A percentile compares a stretch with the other conserved stretches of the same genome.
Evolutionary conservation across 2,329 filamentous ascomycete genomes (phyloP).

Genomic region (Alternaria infectoria): DNA sequence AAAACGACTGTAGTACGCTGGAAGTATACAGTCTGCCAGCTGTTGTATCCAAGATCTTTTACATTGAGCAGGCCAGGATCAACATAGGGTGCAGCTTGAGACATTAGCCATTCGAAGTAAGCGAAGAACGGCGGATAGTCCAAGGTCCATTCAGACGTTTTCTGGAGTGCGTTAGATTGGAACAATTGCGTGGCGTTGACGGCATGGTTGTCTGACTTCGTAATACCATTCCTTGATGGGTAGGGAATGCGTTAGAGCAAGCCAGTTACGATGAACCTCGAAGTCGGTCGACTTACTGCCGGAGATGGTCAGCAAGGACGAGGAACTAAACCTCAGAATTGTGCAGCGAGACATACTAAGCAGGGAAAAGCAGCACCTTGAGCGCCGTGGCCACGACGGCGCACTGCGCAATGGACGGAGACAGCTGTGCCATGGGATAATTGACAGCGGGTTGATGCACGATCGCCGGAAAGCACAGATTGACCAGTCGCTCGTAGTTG

Average conservation of each 20-base stretch:
- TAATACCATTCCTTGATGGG: constrained; percentile 92
- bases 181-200: not conserved
- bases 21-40: constrained; percentile 93
- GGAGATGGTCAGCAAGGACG: constrained; percentile 32
- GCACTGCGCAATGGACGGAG: constrained; percentile 88
- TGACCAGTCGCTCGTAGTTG: constrained; percentile 20
- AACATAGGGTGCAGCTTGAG: constrained; percentile 75
- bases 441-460: constrained; percentile 28
- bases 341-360: constrained; percentile 73
- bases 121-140: constrained; percentile 99
- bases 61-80: constrained; percentile 85
- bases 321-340: not conserved
- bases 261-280: constrained; percentile 98
- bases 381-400: constrained; percentile 84
- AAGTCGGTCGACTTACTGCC: constrained; percentile 97
- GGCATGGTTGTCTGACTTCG: constrained; percentile 61
- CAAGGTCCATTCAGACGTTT: constrained; percentile 98
- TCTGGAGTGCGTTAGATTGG: constrained; percentile 51
- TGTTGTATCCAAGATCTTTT: constrained; percentile 82
- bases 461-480: constrained; percentile 27
- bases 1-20: constrained; percentile 87
- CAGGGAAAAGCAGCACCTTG: constrained; percentile 90
- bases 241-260: constrained; percentile 91
- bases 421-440: constrained; percentile 73
- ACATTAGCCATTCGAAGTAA: constrained; percentile 92